Evolutionary conservation across 208 protist species (phyloP), one percentile per base, ranked within the genome.

Genomic region (Trypanosoma avium): DNA sequence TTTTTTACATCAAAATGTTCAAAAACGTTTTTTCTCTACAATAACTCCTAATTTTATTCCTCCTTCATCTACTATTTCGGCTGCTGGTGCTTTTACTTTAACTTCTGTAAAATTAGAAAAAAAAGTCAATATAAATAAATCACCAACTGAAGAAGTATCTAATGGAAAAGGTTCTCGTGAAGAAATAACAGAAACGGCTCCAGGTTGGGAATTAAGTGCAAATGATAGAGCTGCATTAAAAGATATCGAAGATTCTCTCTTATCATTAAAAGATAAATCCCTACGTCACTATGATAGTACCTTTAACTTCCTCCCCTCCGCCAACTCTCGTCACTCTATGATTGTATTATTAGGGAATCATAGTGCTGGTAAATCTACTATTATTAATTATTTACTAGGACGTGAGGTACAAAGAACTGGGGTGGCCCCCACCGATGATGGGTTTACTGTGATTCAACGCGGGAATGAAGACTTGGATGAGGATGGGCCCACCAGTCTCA

Each of bases 321-420:
- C 30, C n/a, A 67, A 65, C 27, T 61, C 74, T 46, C 59, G 73
- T 3, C 80, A 62, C 0, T 89, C 93, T 8, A 94, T 94, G 83
- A 87, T 97, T 58, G 74, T 97, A 49, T 61, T 97, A 33, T 75
- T 97, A 4, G 93, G 93, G 13, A 97, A 96, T 62, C 93, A 96
- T 76, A 93, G 86, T 59, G 84, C 87, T 21, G 93, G 93, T 45
- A 97, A 97, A 77, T 94, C 86, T 10, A 89, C 86, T 9, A 81
- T 95, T 21, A 95, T 97, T 72, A 97, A 97, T 78, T 82, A 85
- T 49, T 72, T 96, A 0, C 61, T 89, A 19, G 89, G 87, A 29
- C 63, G 71, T 9, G 62, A 86, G 8, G 82, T 94, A 9, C 93
- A 97, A 67, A 62, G 86, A 40, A 94, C 88, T 1, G 90, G 90